Percentiles rank a stretch among this genome's conserved stretches.
Evolutionary conservation across 2,329 filamentous ascomycete genomes (phyloP).

Genomic region (Exophiala oligosperma): DNA sequence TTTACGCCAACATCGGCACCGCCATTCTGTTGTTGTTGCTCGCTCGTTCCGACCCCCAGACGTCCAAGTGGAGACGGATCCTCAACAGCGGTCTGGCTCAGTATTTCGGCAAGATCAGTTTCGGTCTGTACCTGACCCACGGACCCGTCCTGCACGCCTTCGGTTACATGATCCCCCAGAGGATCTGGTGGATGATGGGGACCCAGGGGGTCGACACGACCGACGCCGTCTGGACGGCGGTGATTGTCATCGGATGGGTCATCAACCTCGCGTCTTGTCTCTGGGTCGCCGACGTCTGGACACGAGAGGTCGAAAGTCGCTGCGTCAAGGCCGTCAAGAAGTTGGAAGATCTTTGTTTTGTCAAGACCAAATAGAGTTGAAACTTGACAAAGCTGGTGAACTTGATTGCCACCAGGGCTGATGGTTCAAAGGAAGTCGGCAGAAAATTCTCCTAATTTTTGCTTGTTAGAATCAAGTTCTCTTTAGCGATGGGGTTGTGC

Average conservation of each 20-base stretch:
- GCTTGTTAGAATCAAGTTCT: too few relatives aligned
- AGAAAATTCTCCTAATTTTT: too few relatives aligned
- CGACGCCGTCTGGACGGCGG: conserved; percentile 39
- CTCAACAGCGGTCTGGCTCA: conserved; percentile 44
- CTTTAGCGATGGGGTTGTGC: too few relatives aligned
- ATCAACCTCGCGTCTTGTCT: conserved; percentile 46
- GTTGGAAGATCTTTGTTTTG: conserved; percentile 26
- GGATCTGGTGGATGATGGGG: conserved; percentile 38
- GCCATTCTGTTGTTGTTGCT: conserved; percentile 44
- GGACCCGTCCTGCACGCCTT: conserved; percentile 45
- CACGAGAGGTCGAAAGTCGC: conserved; percentile 26
- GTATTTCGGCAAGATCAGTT: conserved; percentile 50
- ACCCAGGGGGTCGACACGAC: conserved; percentile 34
- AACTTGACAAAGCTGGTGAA: not conserved
- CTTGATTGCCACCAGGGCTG: too few relatives aligned
- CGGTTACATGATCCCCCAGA: conserved; percentile 40
- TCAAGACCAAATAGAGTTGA: conserved; percentile 10
- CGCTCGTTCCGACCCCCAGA: conserved; percentile 42
- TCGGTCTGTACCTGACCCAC: conserved; percentile 50
- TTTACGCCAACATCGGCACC: conserved; percentile 45
- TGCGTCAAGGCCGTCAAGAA: conserved; percentile 28
- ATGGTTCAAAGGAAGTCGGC: too few relatives aligned
- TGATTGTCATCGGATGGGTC: conserved; percentile 42
- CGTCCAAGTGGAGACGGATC: conserved; percentile 36
- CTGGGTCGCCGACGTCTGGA: conserved; percentile 57